These are phyloP conservation scores for Lentinula sp. DNA, from an alignment of 768 basidiomycete genomes.

Conservation along the genomic window DNA sequence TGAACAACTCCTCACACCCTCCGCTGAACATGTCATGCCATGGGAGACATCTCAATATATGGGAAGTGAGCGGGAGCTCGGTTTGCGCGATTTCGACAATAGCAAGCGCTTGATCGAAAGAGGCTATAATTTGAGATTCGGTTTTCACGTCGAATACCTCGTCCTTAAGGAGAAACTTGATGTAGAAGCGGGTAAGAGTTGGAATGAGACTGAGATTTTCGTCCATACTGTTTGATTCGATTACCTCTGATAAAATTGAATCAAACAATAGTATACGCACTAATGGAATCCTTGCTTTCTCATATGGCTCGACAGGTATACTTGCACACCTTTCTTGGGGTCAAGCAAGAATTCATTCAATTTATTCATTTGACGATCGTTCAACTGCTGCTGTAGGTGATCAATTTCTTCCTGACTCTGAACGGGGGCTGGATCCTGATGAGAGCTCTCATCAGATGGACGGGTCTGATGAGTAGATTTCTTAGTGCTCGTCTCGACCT, in stretches of 20 bases:
- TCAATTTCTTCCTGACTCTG: background rate
- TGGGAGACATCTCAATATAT: slow-evolving; percentile 39
- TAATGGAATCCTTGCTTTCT: slow-evolving; percentile 52
- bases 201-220: slow-evolving; percentile 46
- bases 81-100: slow-evolving; percentile 32
- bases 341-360: slow-evolving; percentile 52
- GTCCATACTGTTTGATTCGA: slow-evolving; percentile 29
- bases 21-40: slow-evolving; percentile 36
- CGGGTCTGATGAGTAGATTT: no score
- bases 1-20: slow-evolving; percentile 42
- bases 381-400: background rate
- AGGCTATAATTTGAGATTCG: slow-evolving; percentile 32
- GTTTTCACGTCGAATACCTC: slow-evolving; percentile 29
- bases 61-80: slow-evolving; percentile 47
- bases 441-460: background rate
- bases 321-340: slow-evolving; percentile 49
- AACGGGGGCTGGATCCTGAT: slow-evolving; percentile 1
- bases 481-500: no score
- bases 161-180: slow-evolving; percentile 55
- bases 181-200: slow-evolving; percentile 51
- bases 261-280: slow-evolving; percentile 43
- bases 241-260: background rate
- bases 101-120: slow-evolving; percentile 41
- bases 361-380: slow-evolving; percentile 32
- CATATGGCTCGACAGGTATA: slow-evolving; percentile 73